A percentile compares a stretch with the other conserved stretches of the same genome.
phyloP scores from a whole-genome alignment of 2,329 filamentous ascomycete genomes.

The Dactylellina parvicollis region DNA sequence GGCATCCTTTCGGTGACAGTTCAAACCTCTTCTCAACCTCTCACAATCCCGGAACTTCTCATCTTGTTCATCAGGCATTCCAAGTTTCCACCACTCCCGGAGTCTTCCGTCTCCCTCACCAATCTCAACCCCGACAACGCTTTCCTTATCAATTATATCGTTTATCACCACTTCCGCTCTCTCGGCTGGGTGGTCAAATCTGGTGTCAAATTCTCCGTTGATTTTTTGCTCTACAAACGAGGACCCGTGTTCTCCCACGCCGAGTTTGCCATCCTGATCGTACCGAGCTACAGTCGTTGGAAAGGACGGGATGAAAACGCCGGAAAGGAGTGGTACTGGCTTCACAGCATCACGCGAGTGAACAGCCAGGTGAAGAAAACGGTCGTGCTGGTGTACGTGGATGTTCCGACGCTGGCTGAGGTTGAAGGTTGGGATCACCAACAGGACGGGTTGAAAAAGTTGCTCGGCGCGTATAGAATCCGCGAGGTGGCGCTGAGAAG shows the following conservation, averaged over 20 bases:
- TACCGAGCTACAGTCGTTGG: slow-evolving; percentile 86
- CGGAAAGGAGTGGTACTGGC: slow-evolving; percentile 76
- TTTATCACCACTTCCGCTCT: slow-evolving; percentile 95
- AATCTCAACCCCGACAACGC: slow-evolving; percentile 76
- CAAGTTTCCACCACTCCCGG: slow-evolving; percentile 71
- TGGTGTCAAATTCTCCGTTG: slow-evolving; percentile 92
- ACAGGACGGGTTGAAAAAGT: slow-evolving; percentile 68
- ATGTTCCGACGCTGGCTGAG: slow-evolving; percentile 76
- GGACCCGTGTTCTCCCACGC: slow-evolving; percentile 95
- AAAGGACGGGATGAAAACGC: slow-evolving; percentile 63
- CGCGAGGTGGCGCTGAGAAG: slow-evolving; percentile 82
- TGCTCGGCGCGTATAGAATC: slow-evolving; percentile 77
- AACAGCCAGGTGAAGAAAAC: slow-evolving; percentile 91
- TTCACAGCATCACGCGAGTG: slow-evolving; percentile 89
- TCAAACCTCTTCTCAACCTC: slow-evolving; percentile 56
- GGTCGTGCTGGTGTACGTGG: slow-evolving; percentile 87
- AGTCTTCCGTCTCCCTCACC: slow-evolving; percentile 45
- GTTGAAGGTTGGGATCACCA: slow-evolving; percentile 63
- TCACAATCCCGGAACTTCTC: slow-evolving; percentile 71
- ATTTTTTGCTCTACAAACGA: slow-evolving; percentile 92
- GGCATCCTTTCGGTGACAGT: slow-evolving; percentile 73
- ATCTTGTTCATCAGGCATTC: slow-evolving; percentile 75
- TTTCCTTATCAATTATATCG: slow-evolving; percentile 86
- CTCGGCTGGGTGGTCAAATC: slow-evolving; percentile 93
- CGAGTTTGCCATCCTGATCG: slow-evolving; percentile 85